Conservation (phyloP, 352 stramenopile species). For the Blastocystis sp. region DNA sequence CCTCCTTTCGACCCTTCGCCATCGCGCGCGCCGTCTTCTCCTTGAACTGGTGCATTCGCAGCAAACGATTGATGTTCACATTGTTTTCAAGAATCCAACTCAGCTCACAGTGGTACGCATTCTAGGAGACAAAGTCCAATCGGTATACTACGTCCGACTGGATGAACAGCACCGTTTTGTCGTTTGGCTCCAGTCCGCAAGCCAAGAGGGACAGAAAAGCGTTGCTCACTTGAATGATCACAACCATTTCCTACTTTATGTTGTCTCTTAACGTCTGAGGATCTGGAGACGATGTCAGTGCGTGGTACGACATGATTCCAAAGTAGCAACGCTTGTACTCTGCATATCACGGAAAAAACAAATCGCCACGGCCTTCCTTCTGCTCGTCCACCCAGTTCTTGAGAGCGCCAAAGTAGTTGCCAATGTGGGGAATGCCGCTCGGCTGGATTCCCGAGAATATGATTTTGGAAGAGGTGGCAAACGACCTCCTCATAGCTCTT, state of each 20-base stretch:
- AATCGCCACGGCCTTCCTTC: constrained; percentile 61
- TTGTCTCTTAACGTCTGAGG: constrained; percentile 70
- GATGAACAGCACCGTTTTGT: constrained; percentile 73
- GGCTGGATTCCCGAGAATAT: constrained; percentile 92
- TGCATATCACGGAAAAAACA: constrained; percentile 59
- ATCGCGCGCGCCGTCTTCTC: constrained; percentile 82
- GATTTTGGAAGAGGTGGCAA: constrained; percentile 61
- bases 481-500: neutral
- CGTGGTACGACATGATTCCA: constrained; percentile 89
- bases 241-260: constrained; percentile 34
- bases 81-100: constrained; percentile 90
- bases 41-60: constrained; percentile 99
- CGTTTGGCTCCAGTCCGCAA: constrained; percentile 68
- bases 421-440: constrained; percentile 89
- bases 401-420: constrained; percentile 95
- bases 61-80: constrained; percentile 89
- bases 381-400: constrained; percentile 91
- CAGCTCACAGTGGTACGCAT: constrained; percentile 79
- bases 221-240: constrained; percentile 33
- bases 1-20: constrained; percentile 62
- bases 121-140: constrained; percentile 22
- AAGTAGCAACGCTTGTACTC: constrained; percentile 67
- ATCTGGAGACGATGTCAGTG: constrained; percentile 89
- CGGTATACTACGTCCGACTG: constrained; percentile 71
- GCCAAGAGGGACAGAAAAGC: constrained; percentile 36